Evolutionary conservation across 352 stramenopile species (phyloP).

Genomic region (Phytopythium cucurbitacearum): DNA sequence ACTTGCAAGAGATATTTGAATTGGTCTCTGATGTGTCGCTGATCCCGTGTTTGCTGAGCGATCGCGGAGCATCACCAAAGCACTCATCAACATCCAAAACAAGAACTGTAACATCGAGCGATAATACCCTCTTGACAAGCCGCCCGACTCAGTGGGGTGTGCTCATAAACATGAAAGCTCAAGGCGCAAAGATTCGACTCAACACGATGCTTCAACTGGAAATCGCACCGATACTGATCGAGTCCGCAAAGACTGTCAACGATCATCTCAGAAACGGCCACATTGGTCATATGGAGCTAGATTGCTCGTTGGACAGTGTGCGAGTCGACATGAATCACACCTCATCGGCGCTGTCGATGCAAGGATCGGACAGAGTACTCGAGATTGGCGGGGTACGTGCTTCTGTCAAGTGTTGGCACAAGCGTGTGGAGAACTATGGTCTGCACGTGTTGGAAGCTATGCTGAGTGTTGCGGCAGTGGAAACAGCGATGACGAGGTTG

Average conservation of each 20-base stretch:
- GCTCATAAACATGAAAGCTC: conserved; percentile 17
- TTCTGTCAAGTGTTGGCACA: conserved; percentile 18
- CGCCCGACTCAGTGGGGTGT: conserved; percentile 18
- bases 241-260: conserved; percentile 12
- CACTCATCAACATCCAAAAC: not conserved
- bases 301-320: not conserved
- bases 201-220: conserved; percentile 25
- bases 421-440: conserved; percentile 9
- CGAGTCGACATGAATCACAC: not conserved
- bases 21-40: not conserved
- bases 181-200: conserved; percentile 17
- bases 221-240: conserved; percentile 16
- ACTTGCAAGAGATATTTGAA: conserved; percentile 15
- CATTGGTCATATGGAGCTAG: conserved; percentile 1
- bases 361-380: conserved; percentile 4
- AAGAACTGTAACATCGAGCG: not conserved
- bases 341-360: not conserved
- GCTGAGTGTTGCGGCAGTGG: conserved; percentile 14
- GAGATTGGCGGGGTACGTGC: conserved; percentile 8
- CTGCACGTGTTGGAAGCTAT: conserved; percentile 15
- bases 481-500: conserved; percentile 21
- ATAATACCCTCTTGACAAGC: too few species aligned
- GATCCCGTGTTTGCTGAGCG: not conserved
- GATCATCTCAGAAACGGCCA: not conserved
- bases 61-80: too few species aligned